Base-by-base conservation (phyloP, 1,284 basidiomycete species). In the Taiwanofungus camphoratus region DNA sequence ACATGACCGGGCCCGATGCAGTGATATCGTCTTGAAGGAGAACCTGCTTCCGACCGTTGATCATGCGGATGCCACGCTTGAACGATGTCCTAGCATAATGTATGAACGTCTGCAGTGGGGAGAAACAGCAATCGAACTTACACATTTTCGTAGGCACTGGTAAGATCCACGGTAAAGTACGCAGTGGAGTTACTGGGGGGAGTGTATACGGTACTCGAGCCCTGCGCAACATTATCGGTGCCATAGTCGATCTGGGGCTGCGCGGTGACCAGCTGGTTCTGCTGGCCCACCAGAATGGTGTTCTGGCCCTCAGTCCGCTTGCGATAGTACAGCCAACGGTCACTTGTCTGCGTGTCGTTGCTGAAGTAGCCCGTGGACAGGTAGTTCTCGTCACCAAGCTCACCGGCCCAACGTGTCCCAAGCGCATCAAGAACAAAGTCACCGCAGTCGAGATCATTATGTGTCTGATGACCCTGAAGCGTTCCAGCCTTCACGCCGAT, bases 301-400 rank as follows among this genome's bases (percentile, higher is more conserved):
- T 99, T 99, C 71, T 99, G 96, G 11, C 95, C 95, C 65, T 94
- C 89, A 1, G 94, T 97, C 63, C 83, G 79, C 76, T 95, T 98
- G 62, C 94, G 82, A 76, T 96, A 99, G 68, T 94, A 96, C 50
- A 76, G 56, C 93, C 93, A 97, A 50, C 93, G 77, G 15, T 69
- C 60, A 33, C 82, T 76, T 45, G 72, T 64, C 62, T 92, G 88
- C 0, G 60, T 58, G 53, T 88, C 87, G 50, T 61, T 77, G 41
- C 63, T 69, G 69, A 94, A 95, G 69, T 94, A 94, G 23, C 68
- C 57, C 4, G 63, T 57, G 3, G 86, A 75, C 29, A 77, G 67
- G 63, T 98, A 98, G 64, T 97, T 80, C 24, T 77, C 92, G 6
- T 83, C 89, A 16, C 95, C 95, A 38, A 93, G 79, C 60, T 99